Percentiles rank a stretch among this genome's conserved stretches.
phyloP scores from a whole-genome alignment of 257 asterid species.

The Capsicum chinense region DNA sequence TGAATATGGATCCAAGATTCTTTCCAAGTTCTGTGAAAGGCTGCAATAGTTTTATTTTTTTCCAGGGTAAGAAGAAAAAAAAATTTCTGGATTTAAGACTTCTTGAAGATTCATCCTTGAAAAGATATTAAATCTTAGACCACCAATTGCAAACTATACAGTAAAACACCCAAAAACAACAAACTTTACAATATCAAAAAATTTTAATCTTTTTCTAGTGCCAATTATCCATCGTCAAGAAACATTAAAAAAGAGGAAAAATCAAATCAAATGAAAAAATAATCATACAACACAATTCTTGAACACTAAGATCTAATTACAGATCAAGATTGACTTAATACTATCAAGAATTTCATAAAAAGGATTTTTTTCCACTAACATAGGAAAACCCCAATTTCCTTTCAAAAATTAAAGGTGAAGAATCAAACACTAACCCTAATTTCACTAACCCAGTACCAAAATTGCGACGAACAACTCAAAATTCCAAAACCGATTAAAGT shows the following conservation, averaged over 20 bases:
- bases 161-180: not conserved
- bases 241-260: not conserved
- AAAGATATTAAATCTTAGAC: constrained; percentile 4
- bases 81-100: not conserved
- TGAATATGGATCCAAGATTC: constrained; percentile 17
- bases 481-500: no score
- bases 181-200: constrained; percentile 2
- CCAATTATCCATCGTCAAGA: constrained; percentile 25
- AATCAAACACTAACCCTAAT: no score
- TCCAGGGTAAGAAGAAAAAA: not conserved
- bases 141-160: not conserved
- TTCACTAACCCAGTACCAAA: no score
- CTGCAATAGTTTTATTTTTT: not conserved
- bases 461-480: no score
- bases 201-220: not conserved
- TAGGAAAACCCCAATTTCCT: no score
- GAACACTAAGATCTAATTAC: constrained; percentile 27
- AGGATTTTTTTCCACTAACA: not conserved
- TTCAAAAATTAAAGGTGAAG: no score
- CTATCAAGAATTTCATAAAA: constrained; percentile 13
- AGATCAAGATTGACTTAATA: constrained; percentile 29
- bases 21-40: not conserved
- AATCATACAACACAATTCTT: not conserved
- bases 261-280: not conserved
- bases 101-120: not conserved